phyloP scores from a whole-genome alignment of 1,284 basidiomycete species.

The Moesziomyces parantarcticus region DNA sequence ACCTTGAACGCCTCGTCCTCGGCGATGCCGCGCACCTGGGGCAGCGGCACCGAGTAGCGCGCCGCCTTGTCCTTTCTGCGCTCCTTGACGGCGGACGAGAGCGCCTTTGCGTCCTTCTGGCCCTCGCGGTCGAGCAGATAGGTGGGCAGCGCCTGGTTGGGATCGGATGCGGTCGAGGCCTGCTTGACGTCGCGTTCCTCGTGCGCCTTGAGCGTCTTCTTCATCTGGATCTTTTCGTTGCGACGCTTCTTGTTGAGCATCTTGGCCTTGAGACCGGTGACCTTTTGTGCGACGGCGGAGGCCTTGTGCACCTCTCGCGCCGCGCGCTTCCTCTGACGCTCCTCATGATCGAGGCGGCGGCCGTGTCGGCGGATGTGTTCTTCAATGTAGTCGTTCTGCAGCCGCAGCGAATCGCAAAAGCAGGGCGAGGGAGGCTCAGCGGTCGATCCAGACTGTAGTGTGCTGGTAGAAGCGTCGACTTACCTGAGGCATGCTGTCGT shows the following conservation, averaged over 20 bases:
- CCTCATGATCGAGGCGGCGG: conserved; percentile 66
- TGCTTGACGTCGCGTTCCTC: conserved; percentile 93
- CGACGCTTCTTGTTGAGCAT: conserved; percentile 94
- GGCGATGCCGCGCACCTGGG: conserved; percentile 96
- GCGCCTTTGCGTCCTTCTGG: conserved; percentile 95
- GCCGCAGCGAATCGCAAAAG: background rate
- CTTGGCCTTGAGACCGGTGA: conserved; percentile 97
- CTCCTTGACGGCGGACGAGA: conserved; percentile 98
- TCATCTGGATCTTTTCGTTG: conserved; percentile 97
- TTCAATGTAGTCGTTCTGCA: conserved; percentile 70
- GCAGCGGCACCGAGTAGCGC: conserved; percentile 94
- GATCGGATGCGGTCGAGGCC: conserved; percentile 61
- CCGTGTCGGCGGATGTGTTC: conserved; percentile 68
- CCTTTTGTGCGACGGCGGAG: conserved; percentile 89
- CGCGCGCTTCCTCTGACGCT: conserved; percentile 80
- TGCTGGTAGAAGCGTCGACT: background rate
- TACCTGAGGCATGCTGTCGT: conserved; percentile 51
- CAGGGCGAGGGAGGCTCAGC: background rate
- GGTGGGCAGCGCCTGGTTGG: conserved; percentile 70
- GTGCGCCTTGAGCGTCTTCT: conserved; percentile 98
- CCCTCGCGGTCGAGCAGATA: conserved; percentile 97
- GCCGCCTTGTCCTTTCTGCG: conserved; percentile 99
- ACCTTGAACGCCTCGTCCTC: conserved; percentile 99
- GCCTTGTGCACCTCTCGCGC: conserved; percentile 89
- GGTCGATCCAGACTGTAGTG: background rate